Conservation (phyloP, 345 rosid genomes). For the Eucalyptus tenuipes region DNA sequence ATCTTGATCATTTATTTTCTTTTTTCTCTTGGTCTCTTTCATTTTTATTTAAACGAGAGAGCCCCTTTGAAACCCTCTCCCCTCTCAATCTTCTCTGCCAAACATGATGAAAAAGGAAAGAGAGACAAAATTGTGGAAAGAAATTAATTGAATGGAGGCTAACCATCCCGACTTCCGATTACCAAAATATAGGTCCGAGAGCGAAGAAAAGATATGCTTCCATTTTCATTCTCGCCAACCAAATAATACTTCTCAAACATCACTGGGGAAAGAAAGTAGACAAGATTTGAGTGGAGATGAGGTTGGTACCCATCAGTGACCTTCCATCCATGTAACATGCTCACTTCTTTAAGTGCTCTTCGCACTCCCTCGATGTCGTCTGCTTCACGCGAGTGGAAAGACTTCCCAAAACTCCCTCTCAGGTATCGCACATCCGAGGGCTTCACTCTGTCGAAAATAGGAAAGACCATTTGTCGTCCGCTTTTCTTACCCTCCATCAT, state of each 20-base stretch:
- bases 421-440: neutral
- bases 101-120: neutral
- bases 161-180: too few species aligned
- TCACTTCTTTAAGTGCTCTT: neutral
- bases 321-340: neutral
- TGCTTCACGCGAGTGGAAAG: neutral
- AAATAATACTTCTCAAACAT: neutral
- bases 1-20: neutral
- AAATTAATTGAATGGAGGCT: neutral
- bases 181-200: neutral
- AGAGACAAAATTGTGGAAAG: neutral
- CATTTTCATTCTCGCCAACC: neutral
- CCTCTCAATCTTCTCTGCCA: neutral
- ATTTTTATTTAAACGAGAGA: neutral
- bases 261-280: neutral
- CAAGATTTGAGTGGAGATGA: neutral
- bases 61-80: neutral
- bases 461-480: neutral
- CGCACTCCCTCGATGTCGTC: neutral
- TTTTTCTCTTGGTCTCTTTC: neutral
- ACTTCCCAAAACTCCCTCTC: neutral
- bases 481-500: neutral
- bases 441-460: neutral
- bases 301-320: neutral
- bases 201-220: neutral